These are phyloP conservation scores for Puccinellia tenuiflora DNA, from an alignment of 176 grass and related monocot species.

Conservation along the genomic window DNA sequence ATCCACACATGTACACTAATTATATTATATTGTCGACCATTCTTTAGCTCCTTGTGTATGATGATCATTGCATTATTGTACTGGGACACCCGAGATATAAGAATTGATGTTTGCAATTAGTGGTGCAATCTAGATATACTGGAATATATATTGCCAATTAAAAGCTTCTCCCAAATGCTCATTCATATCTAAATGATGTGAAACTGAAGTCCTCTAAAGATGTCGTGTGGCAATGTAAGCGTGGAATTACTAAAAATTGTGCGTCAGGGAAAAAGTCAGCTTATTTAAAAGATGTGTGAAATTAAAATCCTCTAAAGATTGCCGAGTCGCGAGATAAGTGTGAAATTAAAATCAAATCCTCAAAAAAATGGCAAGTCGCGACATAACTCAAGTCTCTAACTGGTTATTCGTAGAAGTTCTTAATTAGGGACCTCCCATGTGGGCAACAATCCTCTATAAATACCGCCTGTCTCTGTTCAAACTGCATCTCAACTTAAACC, in stretches of 20 bases:
- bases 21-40: slow-evolving; percentile 38
- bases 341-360: background rate
- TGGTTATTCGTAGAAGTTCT: too few relatives aligned
- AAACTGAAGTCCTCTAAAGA: background rate
- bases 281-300: too few relatives aligned
- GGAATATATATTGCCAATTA: background rate
- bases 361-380: background rate
- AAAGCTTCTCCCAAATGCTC: background rate
- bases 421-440: too few relatives aligned
- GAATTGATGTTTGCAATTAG: background rate
- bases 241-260: too few relatives aligned
- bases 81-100: background rate
- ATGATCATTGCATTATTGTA: background rate
- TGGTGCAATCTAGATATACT: background rate
- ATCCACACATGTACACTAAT: slow-evolving; percentile 18
- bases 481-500: too few relatives aligned
- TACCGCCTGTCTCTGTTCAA: too few relatives aligned
- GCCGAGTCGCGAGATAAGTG: background rate
- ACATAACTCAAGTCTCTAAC: background rate
- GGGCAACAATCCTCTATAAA: too few relatives aligned
- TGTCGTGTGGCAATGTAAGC: too few relatives aligned
- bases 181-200: background rate
- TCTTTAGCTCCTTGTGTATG: slow-evolving; percentile 19
- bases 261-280: too few relatives aligned
- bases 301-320: too few relatives aligned